These are phyloP conservation scores for Cladophialophora immunda DNA, from an alignment of 2,329 filamentous ascomycete genomes.

Conservation along the genomic window DNA sequence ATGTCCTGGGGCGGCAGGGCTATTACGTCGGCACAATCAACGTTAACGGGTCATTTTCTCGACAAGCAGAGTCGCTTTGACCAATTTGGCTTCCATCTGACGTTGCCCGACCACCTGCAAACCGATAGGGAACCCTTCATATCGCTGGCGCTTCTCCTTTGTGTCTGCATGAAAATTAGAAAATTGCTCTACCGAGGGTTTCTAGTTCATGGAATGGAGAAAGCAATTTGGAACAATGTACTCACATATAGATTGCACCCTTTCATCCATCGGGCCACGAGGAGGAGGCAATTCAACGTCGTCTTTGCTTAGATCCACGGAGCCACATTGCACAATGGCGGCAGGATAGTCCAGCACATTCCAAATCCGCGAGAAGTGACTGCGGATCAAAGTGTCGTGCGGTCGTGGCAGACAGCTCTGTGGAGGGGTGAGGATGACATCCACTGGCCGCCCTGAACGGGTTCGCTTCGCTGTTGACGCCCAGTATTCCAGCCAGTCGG, in stretches of 20 bases:
- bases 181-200: neutral
- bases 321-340: constrained; percentile 3
- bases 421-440: constrained; percentile 66
- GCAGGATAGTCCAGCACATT: constrained; percentile 66
- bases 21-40: neutral
- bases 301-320: neutral
- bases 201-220: neutral
- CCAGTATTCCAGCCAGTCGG: constrained; percentile 58
- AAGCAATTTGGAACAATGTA: neutral
- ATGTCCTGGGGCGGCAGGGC: neutral
- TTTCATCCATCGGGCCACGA: neutral
- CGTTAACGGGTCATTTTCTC: neutral
- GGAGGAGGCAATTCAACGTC: neutral
- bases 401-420: constrained; percentile 4
- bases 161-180: neutral
- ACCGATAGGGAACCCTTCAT: neutral
- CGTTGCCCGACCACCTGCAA: neutral
- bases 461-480: constrained; percentile 68
- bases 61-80: neutral
- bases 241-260: constrained; percentile 2
- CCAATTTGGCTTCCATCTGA: neutral
- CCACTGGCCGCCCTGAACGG: constrained; percentile 70
- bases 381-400: constrained; percentile 2
- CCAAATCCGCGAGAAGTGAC: constrained; percentile 52
- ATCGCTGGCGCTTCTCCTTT: neutral